These are phyloP conservation scores for Blastobotrys ciferrii DNA, from an alignment of 1,139 yeast genomes.

Conservation along the genomic window DNA sequence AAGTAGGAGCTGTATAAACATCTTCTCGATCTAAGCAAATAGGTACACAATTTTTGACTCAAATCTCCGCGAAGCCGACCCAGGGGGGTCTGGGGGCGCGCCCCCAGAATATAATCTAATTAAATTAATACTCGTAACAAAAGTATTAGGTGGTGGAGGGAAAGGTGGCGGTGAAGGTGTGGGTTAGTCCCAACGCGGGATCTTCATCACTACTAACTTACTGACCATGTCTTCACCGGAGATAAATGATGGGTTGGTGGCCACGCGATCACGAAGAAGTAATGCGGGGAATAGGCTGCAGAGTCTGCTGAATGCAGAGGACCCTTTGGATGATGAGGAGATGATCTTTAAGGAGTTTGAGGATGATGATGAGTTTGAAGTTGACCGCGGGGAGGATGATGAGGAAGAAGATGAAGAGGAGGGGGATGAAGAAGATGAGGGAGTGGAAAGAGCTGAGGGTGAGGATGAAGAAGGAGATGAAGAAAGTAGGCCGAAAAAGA, in stretches of 20 bases:
- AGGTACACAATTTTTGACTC: too few species aligned
- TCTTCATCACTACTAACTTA: neutral
- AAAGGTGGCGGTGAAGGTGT: too few species aligned
- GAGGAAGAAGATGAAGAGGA: constrained; percentile 23
- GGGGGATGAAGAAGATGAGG: constrained; percentile 20
- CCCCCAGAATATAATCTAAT: too few species aligned
- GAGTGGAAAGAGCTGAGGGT: constrained; percentile 6
- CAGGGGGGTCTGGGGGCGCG: too few species aligned
- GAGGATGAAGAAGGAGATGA: constrained; percentile 24
- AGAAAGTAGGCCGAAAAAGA: constrained; percentile 17
- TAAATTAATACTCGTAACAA: too few species aligned
- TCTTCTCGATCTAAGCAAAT: too few species aligned
- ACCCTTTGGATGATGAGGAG: constrained; percentile 50
- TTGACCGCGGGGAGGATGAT: constrained; percentile 21
- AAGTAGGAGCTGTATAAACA: too few species aligned
- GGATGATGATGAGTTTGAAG: constrained; percentile 32
- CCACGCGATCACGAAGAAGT: constrained; percentile 72
- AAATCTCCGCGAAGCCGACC: too few species aligned
- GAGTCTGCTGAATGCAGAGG: constrained; percentile 69
- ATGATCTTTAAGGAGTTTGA: constrained; percentile 75
- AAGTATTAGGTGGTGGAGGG: too few species aligned
- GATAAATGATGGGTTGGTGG: constrained; percentile 35
- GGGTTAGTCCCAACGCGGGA: neutral
- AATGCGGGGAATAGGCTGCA: constrained; percentile 89
- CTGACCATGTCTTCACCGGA: constrained; percentile 3